Base-by-base conservation (phyloP, 768 basidiomycete genomes). In the Mycena filopes region DNA sequence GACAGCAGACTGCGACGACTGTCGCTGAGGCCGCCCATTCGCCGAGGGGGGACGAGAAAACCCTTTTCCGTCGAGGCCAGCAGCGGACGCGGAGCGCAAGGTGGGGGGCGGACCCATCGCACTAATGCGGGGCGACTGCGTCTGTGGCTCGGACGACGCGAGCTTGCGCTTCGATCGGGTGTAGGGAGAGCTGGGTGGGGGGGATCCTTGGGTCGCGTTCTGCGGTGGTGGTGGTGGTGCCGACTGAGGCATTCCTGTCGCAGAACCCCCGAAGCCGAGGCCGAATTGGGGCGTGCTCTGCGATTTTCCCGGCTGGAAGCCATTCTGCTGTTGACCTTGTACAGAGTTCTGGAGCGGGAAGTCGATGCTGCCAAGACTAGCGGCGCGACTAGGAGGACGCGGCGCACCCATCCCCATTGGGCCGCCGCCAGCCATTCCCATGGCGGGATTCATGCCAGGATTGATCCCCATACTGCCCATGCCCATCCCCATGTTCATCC, bases 81-180 rank as follows among this genome's bases (percentile, higher is more conserved):
- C 25, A 15, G 33, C 62, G n/a, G 67, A 69, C 15, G 59, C 25
- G 33, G 67, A 65, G 45, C 67, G 67, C 49, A 69, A 26, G 29
- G 65, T 40, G 18, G 57, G 45, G 2, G 63, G 67, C 25, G 67
- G 67, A 1, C 67, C 67, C 63, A 69, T 69, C 8, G 67, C 54
- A 33, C 38, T 69, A n/a, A 63, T 57, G 25, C 67, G 67, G 47
- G 58, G 55, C 20, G 59, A 60, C 63, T 61, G 59, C 21, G 49
- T 45, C 33, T 48, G 63, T 20, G 60, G n/a, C 13, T 65, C 67
- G 20, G 59, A 60, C 9, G 64, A 45, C 58, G 65, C 45, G 40
- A 60, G 54, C 31, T 47, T 55, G 13, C 50, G 59, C 29, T 56
- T 55, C 16, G 67, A 40, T 23, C 59, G 62, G 20, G 40, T 65